Evolutionary conservation across 2,329 filamentous ascomycete species (phyloP), one percentile per base, ranked within the genome.

Genomic region (Setomelanomma holmii): DNA sequence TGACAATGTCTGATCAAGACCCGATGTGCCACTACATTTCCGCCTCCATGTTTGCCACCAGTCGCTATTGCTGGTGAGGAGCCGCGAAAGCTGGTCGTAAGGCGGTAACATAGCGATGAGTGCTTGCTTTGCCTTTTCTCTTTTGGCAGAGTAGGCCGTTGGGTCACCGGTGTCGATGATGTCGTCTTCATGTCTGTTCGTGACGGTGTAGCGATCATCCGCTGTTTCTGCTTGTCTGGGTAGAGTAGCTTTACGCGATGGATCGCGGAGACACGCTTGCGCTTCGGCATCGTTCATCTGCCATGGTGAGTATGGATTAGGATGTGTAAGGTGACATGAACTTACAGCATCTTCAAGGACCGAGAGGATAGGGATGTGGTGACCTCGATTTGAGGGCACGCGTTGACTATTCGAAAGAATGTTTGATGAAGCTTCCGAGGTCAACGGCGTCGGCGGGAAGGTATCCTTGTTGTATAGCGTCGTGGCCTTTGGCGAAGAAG

Each of bases 11-110:
- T 53, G 72, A 66, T 65, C 66, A 12, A 69, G 68, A 23, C 72
- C 67, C 14, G 72, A 69, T 11, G 79, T 77, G 10, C 76, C 78
- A 47, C 72, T 75, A 39, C 73, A 74, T 50, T 78, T 78, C 48
- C 71, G 68, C 24, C 75, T 71, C 69, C 75, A 79, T 20, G 74
- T 74, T 36, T 66, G 58, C 76, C 77, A 79, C 76, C 75, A 78
- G 11, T 71, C 68, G 21, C 71, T 66, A 45, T 77, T 76, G 24
- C 56, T 68, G 36, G 67, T 69, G 11, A 76, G 46, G 12, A 73
- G 62, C 21, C 64, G 66, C 20, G 62, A 61, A 16, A 75, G 67
- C 47, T 73, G 61, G 5, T 74, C 66, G 33, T 66, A 69, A 1
- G 72, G 55, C 14, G 75, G 75, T 6, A 77, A 63, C 49, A 68